Conservation (phyloP, 345 rosid species). For the Salix exigua region DNA sequence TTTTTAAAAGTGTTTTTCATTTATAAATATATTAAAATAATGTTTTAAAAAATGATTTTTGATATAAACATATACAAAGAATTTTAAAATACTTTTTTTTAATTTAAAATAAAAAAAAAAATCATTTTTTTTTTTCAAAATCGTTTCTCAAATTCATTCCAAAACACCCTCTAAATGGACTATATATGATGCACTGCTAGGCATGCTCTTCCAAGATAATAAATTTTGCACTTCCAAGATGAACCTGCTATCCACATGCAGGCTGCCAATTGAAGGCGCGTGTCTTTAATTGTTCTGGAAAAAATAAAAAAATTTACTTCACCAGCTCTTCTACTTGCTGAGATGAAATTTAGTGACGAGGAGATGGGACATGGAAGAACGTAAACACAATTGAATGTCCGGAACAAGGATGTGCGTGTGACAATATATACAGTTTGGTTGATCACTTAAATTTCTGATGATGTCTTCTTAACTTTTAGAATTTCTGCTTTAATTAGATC, state of each 20-base stretch:
- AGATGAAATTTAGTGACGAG: not conserved
- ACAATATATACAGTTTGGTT: not conserved
- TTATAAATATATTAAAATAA: no score
- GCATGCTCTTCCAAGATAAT: not conserved
- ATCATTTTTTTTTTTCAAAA: no score
- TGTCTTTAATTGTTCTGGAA: not conserved
- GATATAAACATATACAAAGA: accelerated
- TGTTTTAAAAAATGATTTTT: no score
- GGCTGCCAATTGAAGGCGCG: not conserved
- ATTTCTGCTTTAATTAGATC: slow-evolving; percentile 9
- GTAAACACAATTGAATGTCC: not conserved
- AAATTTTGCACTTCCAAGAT: not conserved
- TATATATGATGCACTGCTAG: not conserved
- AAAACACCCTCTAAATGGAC: not conserved
- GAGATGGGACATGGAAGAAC: not conserved
- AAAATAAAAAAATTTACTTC: no score
- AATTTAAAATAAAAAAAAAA: no score
- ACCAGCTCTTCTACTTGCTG: no score
- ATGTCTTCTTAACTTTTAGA: slow-evolving; percentile 10
- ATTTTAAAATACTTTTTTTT: no score
- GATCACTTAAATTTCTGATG: not conserved
- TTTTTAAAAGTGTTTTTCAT: no score
- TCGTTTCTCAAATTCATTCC: no score
- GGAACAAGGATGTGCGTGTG: not conserved
- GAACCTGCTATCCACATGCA: not conserved